phyloP scores from a whole-genome alignment of 495 filamentous ascomycete species.

The Xylaria castorea region DNA sequence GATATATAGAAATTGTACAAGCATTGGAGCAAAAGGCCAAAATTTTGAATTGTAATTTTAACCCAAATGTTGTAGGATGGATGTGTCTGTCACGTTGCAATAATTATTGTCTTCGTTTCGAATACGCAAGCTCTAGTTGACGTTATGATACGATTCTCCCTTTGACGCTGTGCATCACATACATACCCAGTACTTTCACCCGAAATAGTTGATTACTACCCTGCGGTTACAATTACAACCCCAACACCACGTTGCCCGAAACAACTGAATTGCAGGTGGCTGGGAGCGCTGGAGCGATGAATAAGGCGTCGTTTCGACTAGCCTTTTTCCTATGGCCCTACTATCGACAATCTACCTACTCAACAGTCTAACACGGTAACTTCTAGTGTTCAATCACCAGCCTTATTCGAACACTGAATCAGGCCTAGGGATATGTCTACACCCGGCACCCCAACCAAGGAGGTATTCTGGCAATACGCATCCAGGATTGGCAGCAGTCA shows the following conservation, averaged over 20 bases:
- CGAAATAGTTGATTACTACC: neutral
- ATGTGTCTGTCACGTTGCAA: neutral
- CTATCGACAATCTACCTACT: too few relatives aligned
- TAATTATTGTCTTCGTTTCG: neutral
- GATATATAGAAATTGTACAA: slow-evolving; percentile 2
- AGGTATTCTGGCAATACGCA: too few relatives aligned
- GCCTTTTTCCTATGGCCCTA: neutral
- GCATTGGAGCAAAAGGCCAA: neutral
- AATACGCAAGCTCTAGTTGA: neutral
- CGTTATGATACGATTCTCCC: neutral
- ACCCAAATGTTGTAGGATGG: neutral
- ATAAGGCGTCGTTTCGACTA: too few relatives aligned
- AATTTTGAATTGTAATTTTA: neutral
- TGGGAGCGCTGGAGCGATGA: too few relatives aligned
- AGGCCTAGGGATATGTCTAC: too few relatives aligned
- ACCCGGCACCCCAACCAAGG: too few relatives aligned
- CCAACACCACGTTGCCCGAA: neutral
- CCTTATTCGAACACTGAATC: too few relatives aligned
- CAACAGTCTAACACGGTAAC: too few relatives aligned
- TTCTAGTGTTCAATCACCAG: neutral
- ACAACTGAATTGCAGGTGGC: neutral
- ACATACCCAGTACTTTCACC: too few relatives aligned
- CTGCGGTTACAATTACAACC: neutral
- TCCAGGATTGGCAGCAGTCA: too few relatives aligned
- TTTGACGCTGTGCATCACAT: too few relatives aligned